phyloP scores from a whole-genome alignment of 768 basidiomycete genomes.

The Termitomyces sp. region DNA sequence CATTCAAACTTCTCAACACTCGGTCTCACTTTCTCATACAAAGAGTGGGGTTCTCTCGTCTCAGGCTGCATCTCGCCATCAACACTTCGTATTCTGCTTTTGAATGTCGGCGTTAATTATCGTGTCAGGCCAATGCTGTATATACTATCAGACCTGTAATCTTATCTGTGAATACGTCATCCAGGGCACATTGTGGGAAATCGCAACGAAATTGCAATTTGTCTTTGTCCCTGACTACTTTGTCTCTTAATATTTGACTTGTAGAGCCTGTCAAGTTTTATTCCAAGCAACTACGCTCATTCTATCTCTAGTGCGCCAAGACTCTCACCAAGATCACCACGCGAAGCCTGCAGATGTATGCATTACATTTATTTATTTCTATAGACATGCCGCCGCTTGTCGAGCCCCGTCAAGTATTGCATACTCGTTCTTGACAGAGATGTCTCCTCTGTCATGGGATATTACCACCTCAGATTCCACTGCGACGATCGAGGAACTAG shows the following conservation, averaged over 20 bases:
- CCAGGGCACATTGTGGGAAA: neutral
- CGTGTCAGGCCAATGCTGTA: too few species aligned
- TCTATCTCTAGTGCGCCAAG: neutral
- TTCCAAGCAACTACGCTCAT: neutral
- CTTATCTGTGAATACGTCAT: neutral
- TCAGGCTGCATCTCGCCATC: too few species aligned
- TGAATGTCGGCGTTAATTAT: too few species aligned
- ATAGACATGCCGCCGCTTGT: neutral
- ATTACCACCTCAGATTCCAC: neutral
- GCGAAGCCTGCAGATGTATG: neutral
- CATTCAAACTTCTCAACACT: too few species aligned
- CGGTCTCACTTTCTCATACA: too few species aligned
- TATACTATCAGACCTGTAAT: neutral
- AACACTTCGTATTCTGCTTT: too few species aligned
- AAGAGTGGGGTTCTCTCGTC: too few species aligned
- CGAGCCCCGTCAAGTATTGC: neutral
- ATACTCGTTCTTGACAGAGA: neutral
- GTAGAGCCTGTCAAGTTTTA: neutral
- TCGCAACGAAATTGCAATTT: neutral
- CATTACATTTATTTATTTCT: neutral
- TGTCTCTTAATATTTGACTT: too few species aligned
- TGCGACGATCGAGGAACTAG: neutral
- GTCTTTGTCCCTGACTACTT: neutral
- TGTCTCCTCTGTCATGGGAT: neutral
- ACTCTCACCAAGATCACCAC: neutral